Evolutionary conservation across 2,329 filamentous ascomycete genomes (phyloP).

Genomic region (Sodiomyces alkalinus): DNA sequence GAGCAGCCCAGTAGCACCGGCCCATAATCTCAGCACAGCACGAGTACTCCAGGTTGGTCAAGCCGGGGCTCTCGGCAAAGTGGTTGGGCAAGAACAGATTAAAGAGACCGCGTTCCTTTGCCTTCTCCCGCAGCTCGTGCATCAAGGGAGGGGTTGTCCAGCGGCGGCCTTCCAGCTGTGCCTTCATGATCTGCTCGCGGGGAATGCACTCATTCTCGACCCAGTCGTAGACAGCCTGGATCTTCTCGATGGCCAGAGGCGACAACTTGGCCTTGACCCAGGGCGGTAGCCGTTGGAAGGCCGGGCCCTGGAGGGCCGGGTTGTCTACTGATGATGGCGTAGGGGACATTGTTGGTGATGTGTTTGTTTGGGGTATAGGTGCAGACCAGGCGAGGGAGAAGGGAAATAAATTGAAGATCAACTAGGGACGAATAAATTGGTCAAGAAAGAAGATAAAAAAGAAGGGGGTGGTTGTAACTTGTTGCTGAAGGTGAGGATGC

Average conservation of each 20-base stretch:
- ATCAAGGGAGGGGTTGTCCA: constrained; percentile 25
- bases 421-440: no score
- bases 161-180: constrained; percentile 17
- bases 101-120: constrained; percentile 74
- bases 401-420: no score
- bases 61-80: constrained; percentile 88
- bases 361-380: no score
- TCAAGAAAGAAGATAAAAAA: neutral
- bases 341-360: neutral
- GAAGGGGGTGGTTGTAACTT: neutral
- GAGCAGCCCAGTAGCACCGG: constrained; percentile 66
- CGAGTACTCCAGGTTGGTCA: constrained; percentile 89
- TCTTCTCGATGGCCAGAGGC: constrained; percentile 23
- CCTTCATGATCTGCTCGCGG: constrained; percentile 24
- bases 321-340: neutral
- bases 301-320: constrained; percentile 10
- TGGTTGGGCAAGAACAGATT: constrained; percentile 96
- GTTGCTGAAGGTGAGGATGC: neutral
- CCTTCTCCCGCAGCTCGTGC: constrained; percentile 38
- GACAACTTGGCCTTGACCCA: constrained; percentile 13
- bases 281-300: constrained; percentile 13
- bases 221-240: constrained; percentile 23
- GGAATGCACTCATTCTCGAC: constrained; percentile 28
- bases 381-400: no score
- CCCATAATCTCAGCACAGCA: constrained; percentile 97